These are phyloP conservation scores for Kurtzmaniella natalensis DNA, from an alignment of 1,139 yeast species.

Conservation along the genomic window DNA sequence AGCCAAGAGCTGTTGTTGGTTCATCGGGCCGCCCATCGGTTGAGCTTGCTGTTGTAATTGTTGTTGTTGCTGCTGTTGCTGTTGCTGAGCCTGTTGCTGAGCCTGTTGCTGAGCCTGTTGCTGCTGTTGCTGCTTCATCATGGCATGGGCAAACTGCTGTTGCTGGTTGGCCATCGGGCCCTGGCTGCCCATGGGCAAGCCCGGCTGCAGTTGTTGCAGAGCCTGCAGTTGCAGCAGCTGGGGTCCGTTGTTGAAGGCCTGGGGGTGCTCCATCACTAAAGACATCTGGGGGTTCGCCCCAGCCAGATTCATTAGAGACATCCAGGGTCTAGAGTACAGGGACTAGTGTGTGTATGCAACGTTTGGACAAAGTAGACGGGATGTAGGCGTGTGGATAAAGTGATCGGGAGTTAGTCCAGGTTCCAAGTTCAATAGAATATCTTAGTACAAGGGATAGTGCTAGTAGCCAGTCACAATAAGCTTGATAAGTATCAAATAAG, in stretches of 20 bases:
- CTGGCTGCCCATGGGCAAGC: slow-evolving; percentile 1
- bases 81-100: slow-evolving; percentile 9
- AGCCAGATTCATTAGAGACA: slow-evolving; percentile 11
- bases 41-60: slow-evolving; percentile 10
- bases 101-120: slow-evolving; percentile 7
- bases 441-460: too few relatives aligned
- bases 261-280: slow-evolving; percentile 9
- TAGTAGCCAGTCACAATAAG: too few relatives aligned
- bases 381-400: too few relatives aligned
- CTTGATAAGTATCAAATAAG: too few relatives aligned
- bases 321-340: too few relatives aligned
- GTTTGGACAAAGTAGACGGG: too few relatives aligned
- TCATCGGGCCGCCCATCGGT: too few relatives aligned
- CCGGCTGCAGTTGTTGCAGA: slow-evolving; percentile 2
- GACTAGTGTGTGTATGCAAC: too few relatives aligned
- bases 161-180: background rate
- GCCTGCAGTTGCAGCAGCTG: slow-evolving; percentile 3
- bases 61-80: slow-evolving; percentile 7
- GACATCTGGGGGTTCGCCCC: slow-evolving; percentile 11
- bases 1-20: slow-evolving; percentile 9
- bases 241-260: slow-evolving; percentile 1
- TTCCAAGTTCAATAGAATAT: too few relatives aligned
- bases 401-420: too few relatives aligned
- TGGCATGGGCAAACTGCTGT: background rate
- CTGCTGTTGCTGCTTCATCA: slow-evolving; percentile 6